Conservation (phyloP, 345 rosid species). For the Turnera subulata region DNA sequence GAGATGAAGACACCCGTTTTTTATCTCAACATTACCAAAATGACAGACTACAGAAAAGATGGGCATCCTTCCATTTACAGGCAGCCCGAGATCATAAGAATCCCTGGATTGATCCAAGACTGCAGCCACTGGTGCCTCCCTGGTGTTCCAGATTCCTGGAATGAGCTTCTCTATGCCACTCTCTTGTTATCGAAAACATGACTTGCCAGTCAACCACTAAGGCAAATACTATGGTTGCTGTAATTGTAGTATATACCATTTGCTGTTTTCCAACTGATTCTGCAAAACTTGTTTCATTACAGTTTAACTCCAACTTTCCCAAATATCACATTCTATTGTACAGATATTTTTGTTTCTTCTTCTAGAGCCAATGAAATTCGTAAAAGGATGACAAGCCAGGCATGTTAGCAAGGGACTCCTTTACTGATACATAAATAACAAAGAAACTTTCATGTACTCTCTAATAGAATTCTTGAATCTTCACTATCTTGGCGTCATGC, state of each 20-base stretch:
- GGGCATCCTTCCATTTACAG: conserved; percentile 73
- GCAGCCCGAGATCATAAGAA: conserved; percentile 21
- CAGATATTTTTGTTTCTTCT: too few relatives aligned
- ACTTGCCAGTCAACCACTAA: conserved; percentile 6
- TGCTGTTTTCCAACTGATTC: not conserved
- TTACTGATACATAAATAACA: too few relatives aligned
- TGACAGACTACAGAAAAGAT: conserved; percentile 63
- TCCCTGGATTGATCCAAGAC: conserved; percentile 45
- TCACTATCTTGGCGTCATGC: too few relatives aligned
- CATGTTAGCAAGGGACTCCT: too few relatives aligned
- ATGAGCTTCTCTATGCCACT: conserved; percentile 62
- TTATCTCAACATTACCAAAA: conserved; percentile 63
- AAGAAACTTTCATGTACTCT: too few relatives aligned
- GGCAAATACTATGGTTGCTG: not conserved
- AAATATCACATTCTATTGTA: too few relatives aligned
- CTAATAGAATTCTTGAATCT: too few relatives aligned
- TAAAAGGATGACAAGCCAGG: too few relatives aligned
- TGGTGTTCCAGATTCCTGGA: conserved; percentile 81
- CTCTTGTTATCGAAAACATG: conserved; percentile 35
- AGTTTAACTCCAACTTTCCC: too few relatives aligned
- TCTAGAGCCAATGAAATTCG: too few relatives aligned
- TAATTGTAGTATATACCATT: too few relatives aligned
- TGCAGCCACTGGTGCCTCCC: conserved; percentile 87
- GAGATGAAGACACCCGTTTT: conserved; percentile 69
- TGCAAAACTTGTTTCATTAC: too few relatives aligned